Evolutionary conservation across 805 yeast species (phyloP).

Genomic region (Schwanniomyces yamadae): DNA sequence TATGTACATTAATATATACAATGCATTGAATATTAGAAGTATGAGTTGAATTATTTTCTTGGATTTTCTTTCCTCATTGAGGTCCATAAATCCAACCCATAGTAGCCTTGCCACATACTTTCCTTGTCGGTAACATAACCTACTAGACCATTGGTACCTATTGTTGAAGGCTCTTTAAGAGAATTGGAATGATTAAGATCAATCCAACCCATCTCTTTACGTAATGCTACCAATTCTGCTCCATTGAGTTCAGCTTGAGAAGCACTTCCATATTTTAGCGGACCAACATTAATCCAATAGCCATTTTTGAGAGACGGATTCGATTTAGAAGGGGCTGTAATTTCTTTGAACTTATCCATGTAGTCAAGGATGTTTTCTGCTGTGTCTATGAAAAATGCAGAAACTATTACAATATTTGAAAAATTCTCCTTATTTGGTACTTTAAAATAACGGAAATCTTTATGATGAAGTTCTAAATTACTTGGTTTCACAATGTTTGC

Average conservation of each 20-base stretch:
- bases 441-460: conserved; percentile 63
- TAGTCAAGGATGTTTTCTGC: conserved; percentile 84
- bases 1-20: conserved; percentile 7
- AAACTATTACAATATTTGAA: conserved; percentile 54
- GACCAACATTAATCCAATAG: conserved; percentile 89
- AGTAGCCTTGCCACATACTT: conserved; percentile 77
- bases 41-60: not conserved
- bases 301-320: conserved; percentile 38
- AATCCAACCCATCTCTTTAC: conserved; percentile 64
- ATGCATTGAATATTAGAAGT: conserved; percentile 3
- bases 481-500: conserved; percentile 39
- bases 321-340: conserved; percentile 9
- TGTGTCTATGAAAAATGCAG: conserved; percentile 85
- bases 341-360: conserved; percentile 54
- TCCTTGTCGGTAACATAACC: conserved; percentile 67
- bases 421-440: conserved; percentile 25
- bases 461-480: conserved; percentile 49
- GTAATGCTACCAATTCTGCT: conserved; percentile 61
- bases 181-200: conserved; percentile 15
- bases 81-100: conserved; percentile 63
- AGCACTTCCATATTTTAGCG: conserved; percentile 87
- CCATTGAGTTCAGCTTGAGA: conserved; percentile 71
- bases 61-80: conserved; percentile 33
- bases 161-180: conserved; percentile 8
- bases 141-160: conserved; percentile 30